phyloP scores from a whole-genome alignment of 257 asterid genomes.

The Mitragyna speciosa region DNA sequence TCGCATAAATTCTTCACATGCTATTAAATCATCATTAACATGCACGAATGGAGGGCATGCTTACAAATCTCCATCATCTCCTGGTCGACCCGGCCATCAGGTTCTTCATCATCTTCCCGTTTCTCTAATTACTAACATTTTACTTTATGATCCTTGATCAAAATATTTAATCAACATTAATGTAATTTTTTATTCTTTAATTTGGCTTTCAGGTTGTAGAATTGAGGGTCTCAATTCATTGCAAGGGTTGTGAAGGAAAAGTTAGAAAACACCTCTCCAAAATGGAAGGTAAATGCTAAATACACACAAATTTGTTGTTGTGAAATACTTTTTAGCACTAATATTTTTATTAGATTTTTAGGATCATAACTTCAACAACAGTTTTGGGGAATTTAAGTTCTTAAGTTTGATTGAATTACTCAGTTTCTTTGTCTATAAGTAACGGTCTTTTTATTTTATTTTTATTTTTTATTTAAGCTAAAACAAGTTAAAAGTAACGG shows the following conservation, averaged over 20 bases:
- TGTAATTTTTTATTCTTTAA: background rate
- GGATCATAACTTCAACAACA: background rate
- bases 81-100: conserved; percentile 11
- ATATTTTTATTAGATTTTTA: too few species aligned
- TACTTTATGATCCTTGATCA: background rate
- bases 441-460: background rate
- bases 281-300: conserved; percentile 70
- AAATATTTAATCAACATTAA: background rate
- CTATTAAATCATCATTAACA: conserved; percentile 10
- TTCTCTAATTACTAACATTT: background rate
- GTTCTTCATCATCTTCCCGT: background rate
- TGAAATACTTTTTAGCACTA: background rate
- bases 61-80: conserved; percentile 19
- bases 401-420: too few species aligned
- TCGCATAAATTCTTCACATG: conserved; percentile 2
- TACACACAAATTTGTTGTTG: background rate
- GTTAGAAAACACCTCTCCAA: conserved; percentile 76
- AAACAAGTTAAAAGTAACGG: background rate
- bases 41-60: conserved; percentile 9
- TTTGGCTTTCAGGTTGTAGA: conserved; percentile 61
- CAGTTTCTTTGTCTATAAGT: background rate
- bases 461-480: background rate
- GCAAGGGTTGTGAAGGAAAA: conserved; percentile 96
- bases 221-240: conserved; percentile 86
- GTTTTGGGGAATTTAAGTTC: too few species aligned